phyloP scores from a whole-genome alignment of 495 filamentous ascomycete genomes.

The Lophium mytilinum region DNA sequence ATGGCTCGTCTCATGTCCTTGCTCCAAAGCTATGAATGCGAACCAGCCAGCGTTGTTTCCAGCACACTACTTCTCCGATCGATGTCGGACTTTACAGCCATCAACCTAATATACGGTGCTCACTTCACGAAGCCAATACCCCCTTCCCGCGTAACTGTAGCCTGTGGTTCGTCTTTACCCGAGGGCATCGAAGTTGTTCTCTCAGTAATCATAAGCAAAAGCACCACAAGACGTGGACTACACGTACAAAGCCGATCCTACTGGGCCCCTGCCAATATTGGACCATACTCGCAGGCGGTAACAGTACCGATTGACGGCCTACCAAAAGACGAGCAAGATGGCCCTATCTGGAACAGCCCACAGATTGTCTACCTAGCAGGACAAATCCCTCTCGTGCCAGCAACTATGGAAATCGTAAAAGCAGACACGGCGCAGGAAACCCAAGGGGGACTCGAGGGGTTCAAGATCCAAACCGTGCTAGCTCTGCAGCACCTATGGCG shows the following conservation, averaged over 20 bases:
- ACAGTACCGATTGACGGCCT: conserved; percentile 38
- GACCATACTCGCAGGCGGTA: conserved; percentile 91
- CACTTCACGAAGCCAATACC: conserved; percentile 70
- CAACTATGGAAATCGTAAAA: conserved; percentile 57
- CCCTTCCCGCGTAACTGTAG: conserved; percentile 74
- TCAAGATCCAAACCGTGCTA: conserved; percentile 45
- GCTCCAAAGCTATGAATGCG: conserved; percentile 17
- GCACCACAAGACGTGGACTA: conserved; percentile 44
- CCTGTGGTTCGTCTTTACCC: conserved; percentile 59
- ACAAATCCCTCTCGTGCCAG: conserved; percentile 82
- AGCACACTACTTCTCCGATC: conserved; percentile 67
- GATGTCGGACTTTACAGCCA: conserved; percentile 65
- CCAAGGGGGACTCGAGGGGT: not conserved
- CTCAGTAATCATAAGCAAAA: conserved; percentile 39
- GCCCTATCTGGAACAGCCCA: not conserved
- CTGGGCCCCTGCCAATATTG: conserved; percentile 98
- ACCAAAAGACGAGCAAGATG: not conserved
- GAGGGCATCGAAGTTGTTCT: conserved; percentile 51
- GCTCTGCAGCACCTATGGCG: conserved; percentile 86
- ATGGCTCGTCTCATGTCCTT: conserved; percentile 18
- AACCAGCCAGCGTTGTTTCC: conserved; percentile 56
- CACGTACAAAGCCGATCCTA: conserved; percentile 92
- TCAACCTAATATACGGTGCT: conserved; percentile 67
- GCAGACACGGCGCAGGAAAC: too few species aligned
- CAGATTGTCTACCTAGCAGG: conserved; percentile 64